Evolutionary conservation across 1,284 basidiomycete genomes (phyloP), one percentile per base, ranked within the genome.

Genomic region (Puccinia coronata): DNA sequence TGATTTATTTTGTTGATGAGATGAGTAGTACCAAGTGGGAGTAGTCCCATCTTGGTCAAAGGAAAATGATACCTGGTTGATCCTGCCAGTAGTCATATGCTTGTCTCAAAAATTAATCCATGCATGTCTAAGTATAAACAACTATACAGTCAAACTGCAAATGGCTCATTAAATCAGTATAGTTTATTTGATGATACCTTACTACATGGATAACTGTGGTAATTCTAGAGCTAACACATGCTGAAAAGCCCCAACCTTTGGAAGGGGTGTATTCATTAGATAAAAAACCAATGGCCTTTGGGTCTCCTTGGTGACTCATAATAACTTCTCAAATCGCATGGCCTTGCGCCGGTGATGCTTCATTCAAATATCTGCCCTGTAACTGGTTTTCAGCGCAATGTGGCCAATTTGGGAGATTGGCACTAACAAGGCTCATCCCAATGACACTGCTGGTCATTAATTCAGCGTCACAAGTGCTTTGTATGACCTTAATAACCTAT

Each of bases 191-290:
- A 61, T 61, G 57, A 61, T 61, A 61, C 57, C 57, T 61, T 36
- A 61, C 57, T 61, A 61, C 57, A 61, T 61, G 57, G 57, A 61
- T 61, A 61, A 36, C 28, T 61, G 57, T 36, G 11, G 31, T 61
- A 61, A 61, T 61, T 61, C 57, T 61, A 61, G 57, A 36, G 57
- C 57, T 61, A 61, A 34, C 20, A 61, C 28, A 61, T 89, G 89
- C 57, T 61, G 87, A 87, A 84, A 88, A 89, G 87, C 88, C 88
- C 88, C 87, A 85, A 89, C 89, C 89, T 88, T 86, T 84, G 88
- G 88, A 85, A 88, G 88, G 88, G 89, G 88, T 88, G 89, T 89
- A 89, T 89, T 89, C 88, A 89, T 89, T 89, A 89, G 88, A 89
- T 89, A 88, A 89, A 89, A 89, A 88, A 88, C 88, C 88, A 89